Evolutionary conservation across 306 rosid genomes (phyloP).

Genomic region (Inga leiocalycina): DNA sequence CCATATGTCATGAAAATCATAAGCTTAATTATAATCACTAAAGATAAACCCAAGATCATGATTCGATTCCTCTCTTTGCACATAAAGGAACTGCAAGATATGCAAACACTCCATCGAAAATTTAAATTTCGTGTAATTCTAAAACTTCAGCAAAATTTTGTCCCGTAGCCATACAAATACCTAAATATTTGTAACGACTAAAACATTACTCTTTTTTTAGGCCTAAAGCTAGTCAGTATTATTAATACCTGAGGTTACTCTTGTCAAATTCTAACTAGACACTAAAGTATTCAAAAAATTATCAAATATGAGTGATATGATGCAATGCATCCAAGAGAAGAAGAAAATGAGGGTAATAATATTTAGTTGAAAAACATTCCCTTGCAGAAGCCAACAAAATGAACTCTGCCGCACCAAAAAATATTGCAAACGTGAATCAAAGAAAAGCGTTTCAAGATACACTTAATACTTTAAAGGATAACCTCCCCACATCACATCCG

Average conservation of each 20-base stretch:
- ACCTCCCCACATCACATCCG: slow-evolving; percentile 66
- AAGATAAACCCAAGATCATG: too few relatives aligned
- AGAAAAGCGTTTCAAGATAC: background rate
- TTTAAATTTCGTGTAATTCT: background rate
- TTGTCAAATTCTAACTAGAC: background rate
- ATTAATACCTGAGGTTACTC: background rate
- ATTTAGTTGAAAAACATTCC: background rate
- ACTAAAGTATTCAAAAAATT: background rate
- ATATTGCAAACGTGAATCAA: background rate
- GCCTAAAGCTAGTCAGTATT: background rate
- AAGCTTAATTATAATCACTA: too few relatives aligned
- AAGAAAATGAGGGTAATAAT: background rate
- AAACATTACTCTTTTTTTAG: background rate
- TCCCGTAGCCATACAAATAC: slow-evolving; percentile 33
- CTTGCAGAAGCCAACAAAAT: slow-evolving; percentile 23
- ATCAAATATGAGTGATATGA: too few relatives aligned
- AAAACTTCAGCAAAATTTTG: slow-evolving; percentile 15
- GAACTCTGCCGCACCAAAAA: too few relatives aligned
- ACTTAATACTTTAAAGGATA: slow-evolving; percentile 4
- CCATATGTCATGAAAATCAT: too few relatives aligned
- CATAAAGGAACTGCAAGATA: slow-evolving; percentile 74
- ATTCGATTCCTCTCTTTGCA: slow-evolving; percentile 56
- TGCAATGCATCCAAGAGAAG: too few relatives aligned
- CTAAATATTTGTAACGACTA: slow-evolving; percentile 24
- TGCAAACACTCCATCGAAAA: slow-evolving; percentile 28